A percentile compares a stretch with the other conserved stretches of the same genome.
These are phyloP conservation scores for Begonia loranthoides DNA, from an alignment of 306 rosid species.

Conservation along the genomic window DNA sequence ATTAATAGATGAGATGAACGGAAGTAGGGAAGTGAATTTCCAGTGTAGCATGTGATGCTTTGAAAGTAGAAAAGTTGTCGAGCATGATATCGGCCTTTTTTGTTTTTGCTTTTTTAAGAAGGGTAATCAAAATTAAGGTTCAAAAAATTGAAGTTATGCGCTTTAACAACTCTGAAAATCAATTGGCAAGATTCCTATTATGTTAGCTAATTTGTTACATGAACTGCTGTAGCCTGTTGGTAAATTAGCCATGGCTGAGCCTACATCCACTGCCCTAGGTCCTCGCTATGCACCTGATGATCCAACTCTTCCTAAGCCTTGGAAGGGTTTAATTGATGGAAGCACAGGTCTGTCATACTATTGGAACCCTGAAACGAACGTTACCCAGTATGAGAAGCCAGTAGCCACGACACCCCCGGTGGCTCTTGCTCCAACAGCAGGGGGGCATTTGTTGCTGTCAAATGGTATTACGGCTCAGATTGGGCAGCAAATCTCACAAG, in stretches of 20 bases:
- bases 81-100: no score
- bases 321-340: conserved; percentile 97
- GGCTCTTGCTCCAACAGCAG: conserved; percentile 52
- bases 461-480: conserved; percentile 33
- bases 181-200: not conserved
- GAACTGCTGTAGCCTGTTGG: not conserved
- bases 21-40: no score
- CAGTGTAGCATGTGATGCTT: no score
- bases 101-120: no score
- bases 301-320: conserved; percentile 78
- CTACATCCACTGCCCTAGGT: conserved; percentile 42
- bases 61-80: no score
- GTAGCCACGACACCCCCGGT: conserved; percentile 30
- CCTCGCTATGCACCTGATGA: conserved; percentile 95
- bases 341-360: conserved; percentile 65
- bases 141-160: no score
- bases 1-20: no score
- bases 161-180: no score
- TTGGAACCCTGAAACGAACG: conserved; percentile 93
- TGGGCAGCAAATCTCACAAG: conserved; percentile 42
- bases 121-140: no score
- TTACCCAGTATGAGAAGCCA: conserved; percentile 89
- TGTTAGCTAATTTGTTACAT: not conserved
- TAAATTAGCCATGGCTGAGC: conserved; percentile 44
- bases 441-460: conserved; percentile 23